These are phyloP conservation scores for Eimeria zaria DNA, from an alignment of 169 alveolate genomes.

Conservation along the genomic window DNA sequence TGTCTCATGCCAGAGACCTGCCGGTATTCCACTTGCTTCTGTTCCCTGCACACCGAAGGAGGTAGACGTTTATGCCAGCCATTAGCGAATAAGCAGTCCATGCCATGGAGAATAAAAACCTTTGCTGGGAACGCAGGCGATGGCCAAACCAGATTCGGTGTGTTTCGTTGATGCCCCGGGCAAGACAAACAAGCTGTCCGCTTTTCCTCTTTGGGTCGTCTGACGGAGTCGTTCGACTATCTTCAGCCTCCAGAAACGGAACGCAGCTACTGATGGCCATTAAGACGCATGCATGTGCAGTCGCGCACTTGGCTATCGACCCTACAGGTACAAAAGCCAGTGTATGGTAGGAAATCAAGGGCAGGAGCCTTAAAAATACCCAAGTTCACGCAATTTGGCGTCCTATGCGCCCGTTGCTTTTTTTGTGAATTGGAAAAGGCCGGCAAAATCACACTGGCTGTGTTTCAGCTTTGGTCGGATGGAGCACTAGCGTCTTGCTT, in stretches of 20 bases:
- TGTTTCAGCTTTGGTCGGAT: neutral
- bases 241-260: conserved; percentile 4
- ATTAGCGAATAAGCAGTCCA: neutral
- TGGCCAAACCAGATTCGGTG: conserved; percentile 31
- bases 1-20: conserved; percentile 48
- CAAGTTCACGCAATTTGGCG: neutral
- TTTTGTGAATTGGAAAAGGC: neutral
- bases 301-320: conserved; percentile 48
- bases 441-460: neutral
- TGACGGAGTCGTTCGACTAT: conserved; percentile 56
- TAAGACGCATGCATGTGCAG: conserved; percentile 46
- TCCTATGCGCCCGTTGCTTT: neutral
- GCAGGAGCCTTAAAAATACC: neutral
- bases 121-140: conserved; percentile 7
- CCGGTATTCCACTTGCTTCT: conserved; percentile 30
- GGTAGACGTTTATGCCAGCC: neutral
- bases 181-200: neutral
- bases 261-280: conserved; percentile 35
- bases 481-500: neutral
- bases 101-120: neutral
- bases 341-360: neutral
- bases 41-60: neutral
- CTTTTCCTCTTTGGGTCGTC: conserved; percentile 19
- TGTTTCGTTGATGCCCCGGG: conserved; percentile 36
- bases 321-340: conserved; percentile 38